Evolutionary conservation across 352 stramenopile genomes (phyloP), one percentile per base, ranked within the genome.

Genomic region (Phytophthora brassicae): DNA sequence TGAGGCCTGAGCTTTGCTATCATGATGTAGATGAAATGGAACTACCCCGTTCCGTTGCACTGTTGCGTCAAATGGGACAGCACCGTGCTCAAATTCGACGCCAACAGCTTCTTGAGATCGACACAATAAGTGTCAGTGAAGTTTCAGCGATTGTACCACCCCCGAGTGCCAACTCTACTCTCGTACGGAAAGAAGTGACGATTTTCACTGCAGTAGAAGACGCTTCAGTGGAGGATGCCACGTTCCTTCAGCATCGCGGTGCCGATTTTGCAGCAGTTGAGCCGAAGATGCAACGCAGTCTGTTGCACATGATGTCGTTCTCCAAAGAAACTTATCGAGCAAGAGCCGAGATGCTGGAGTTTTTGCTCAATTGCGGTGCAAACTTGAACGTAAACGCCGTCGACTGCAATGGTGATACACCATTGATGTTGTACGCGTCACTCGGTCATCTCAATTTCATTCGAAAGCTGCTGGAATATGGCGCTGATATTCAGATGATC

Each of bases 281-380:
- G 33, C 61, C 76, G 0, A 70, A 65, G 26, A 77, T 72, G 11
- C 60, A 74, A 13, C 79, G 82, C 9, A 79, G 72, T 22, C 72
- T 79, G 2, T 60, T 91, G 14, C 80, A 91, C 26, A 48, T 85
- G 65, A 60, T 91, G 17, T 74, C 82, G 2, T 85, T 86, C 56
- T 86, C 75, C 33, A 67, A 64, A 2, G 82, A 84, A 49, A 78
- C 54, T 31, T 68, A 79, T 22, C 64, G 66, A 1, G 72, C 72
- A 7, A 72, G 80, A 3, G 51, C 77, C 7, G 69, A 75, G 24
- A 76, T 89, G 68, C 69, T 92, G 17, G 65, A 68, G 4, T 92
- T 88, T 36, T 66, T 92, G 8, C 36, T 88, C 1, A 11, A 51
- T 7, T 70, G 50, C 45, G 51, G 50, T 16, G 65, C 64, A 1